Evolutionary conservation across 371 early-diverging fungal genomes (phyloP), one percentile per base, ranked within the genome.

Genomic region (Mortierella sp.): DNA sequence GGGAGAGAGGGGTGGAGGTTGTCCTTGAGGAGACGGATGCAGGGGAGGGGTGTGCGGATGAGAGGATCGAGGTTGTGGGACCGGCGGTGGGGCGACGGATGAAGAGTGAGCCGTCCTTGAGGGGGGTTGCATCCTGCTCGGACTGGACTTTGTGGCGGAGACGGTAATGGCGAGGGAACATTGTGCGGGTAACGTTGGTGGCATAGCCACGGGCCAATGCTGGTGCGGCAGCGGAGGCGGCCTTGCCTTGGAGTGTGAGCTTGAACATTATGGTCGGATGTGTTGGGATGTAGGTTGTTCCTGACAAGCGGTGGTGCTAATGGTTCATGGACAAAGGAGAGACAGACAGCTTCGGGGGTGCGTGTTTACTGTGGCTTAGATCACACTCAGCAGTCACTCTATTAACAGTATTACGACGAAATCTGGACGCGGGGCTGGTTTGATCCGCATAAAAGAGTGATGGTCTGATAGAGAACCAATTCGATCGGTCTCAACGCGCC

Each of bases 91-190:
- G 81, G 46, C 85, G 85, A 51, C 85, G 85, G 48, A 85, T 76
- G 60, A 85, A 85, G 58, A 85, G 63, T 1, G 85, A 85, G 38
- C 85, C 85, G 65, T 85, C 85, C 77, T 75, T 32, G 24, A 85
- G 85, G 14, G 79, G 77, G 29, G 79, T 76, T 10, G 71, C 78
- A 46, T 85, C 79, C 44, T 74, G 51, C 41, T 85, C 79, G 54
- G 48, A 74, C 41, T 76, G 63, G 70, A 81, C 43, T 54, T 85
- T 85, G 75, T 72, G 77, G 49, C 85, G 85, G 58, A 81, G 85
- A 32, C 85, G 81, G 77, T 85, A 81, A 48, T 81, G 81, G 49
- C 85, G 85, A 46, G 85, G 85, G 77, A 85, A 85, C 76, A 85
- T 41, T 49, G 85, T 81, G 72, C 85, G 85, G 35, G 85, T 85